Percentiles rank a stretch among this genome's conserved stretches.
phyloP scores from a whole-genome alignment of 192 early-diverging fungal species.

The Coemansia sp. region DNA sequence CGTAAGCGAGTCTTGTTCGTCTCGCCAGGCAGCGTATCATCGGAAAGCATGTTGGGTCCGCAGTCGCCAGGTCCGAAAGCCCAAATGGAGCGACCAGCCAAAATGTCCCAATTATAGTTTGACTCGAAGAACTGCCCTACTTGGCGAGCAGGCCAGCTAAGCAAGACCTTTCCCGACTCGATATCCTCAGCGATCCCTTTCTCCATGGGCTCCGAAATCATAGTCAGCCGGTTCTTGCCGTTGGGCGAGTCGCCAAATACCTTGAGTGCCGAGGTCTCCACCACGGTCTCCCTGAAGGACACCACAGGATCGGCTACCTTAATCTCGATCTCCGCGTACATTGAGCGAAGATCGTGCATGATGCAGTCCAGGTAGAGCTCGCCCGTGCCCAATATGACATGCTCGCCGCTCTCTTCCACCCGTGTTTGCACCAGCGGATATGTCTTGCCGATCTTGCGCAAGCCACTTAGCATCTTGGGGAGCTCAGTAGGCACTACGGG shows the following conservation, averaged over 20 bases:
- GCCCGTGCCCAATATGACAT: constrained; percentile 90
- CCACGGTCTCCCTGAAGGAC: constrained; percentile 91
- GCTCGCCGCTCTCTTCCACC: constrained; percentile 97
- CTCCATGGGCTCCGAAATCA: constrained; percentile 94
- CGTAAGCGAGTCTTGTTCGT: constrained; percentile 77
- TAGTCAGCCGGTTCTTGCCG: constrained; percentile 95
- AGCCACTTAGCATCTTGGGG: constrained; percentile 95
- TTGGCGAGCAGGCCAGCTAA: constrained; percentile 69
- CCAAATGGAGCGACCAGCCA: constrained; percentile 93
- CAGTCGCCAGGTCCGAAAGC: constrained; percentile 92
- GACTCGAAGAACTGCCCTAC: constrained; percentile 79
- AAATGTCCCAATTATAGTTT: constrained; percentile 91
- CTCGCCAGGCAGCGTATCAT: constrained; percentile 94
- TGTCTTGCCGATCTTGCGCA: constrained; percentile 93
- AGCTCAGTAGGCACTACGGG: constrained; percentile 97
- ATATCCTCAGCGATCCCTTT: constrained; percentile 91
- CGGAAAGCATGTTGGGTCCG: constrained; percentile 90
- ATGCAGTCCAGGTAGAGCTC: constrained; percentile 97
- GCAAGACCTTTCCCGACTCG: constrained; percentile 69
- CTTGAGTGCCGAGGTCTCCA: constrained; percentile 89
- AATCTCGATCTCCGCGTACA: constrained; percentile 96
- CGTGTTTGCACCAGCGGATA: constrained; percentile 87
- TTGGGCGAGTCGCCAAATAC: constrained; percentile 99
- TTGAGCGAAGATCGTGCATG: constrained; percentile 87
- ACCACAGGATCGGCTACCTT: constrained; percentile 99